Base-by-base conservation (phyloP, 2,329 filamentous ascomycete genomes). In the Tricladium varicosporioides region DNA sequence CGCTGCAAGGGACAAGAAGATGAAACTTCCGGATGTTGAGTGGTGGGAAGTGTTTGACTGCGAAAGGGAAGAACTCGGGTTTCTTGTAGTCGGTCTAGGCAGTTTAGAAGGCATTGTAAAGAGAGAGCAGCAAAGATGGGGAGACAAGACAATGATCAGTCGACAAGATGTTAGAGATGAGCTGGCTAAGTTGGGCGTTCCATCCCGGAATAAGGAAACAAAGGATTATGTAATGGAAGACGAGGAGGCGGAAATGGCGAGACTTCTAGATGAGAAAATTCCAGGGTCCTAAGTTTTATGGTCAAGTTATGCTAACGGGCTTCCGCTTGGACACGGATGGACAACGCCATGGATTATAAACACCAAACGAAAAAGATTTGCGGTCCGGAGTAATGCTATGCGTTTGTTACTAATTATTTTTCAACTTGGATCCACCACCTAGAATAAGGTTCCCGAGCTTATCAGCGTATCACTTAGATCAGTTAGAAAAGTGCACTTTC, bases 21-120 rank as follows among this genome's bases (percentile, higher is more conserved):
- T 89, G 11, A 92, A 90, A 71, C 80, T 97, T 74, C 91, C 93
- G 0, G 88, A 89, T 61, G 84, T 83, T 48, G 87, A 91, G 61
- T 99, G 94, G 94, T 99, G 94, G 94, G 92, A 97, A 73, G 91
- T 97, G 0, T 97, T 97, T 71, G 94, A 99, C 72, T 90, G 94
- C 7, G 92, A 97, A 67, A 81, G 94, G 51, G 94, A 99, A 76
- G 92, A 96, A 71, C 78, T 99, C 36, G 94, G 94, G 0, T 97
- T 97, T 65, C 74, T 97, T 57, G 92, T 96, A 2, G 90, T 97
- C 10, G 92, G 82, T 0, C 83, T 97, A 81, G 78, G 85, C 60
- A 97, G 92, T 67, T 76, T 95, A 54, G 86, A 88, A 60, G 85
- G 83, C 0, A 91, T 67, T 36, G 65, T 54, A 5, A 54, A 43